A percentile compares a stretch with the other conserved stretches of the same genome.
phyloP scores from a whole-genome alignment of 768 basidiomycete genomes.

The Lactarius psammicola region DNA sequence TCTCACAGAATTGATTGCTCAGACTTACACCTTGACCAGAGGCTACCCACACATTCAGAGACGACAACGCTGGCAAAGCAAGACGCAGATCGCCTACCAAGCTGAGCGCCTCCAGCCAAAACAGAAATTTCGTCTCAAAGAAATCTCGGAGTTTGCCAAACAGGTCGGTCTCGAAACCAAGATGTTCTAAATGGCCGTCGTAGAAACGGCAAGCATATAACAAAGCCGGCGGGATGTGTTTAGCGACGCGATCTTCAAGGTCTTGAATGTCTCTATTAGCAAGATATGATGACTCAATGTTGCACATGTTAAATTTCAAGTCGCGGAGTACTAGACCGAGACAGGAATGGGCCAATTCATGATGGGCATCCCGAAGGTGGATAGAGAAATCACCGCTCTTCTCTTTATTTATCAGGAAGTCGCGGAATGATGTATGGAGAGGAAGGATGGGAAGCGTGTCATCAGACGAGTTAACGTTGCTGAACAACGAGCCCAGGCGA shows the following conservation, averaged over 20 bases:
- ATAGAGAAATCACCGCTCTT: neutral
- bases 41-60: too few species aligned
- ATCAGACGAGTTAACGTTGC: neutral
- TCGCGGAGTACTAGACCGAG: neutral
- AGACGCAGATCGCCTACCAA: neutral
- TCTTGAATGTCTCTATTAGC: neutral
- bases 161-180: neutral
- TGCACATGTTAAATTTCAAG: neutral
- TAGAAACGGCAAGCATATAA: neutral
- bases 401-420: constrained; percentile 3
- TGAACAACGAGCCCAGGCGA: too few species aligned
- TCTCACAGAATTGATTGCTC: neutral
- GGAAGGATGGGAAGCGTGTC: neutral
- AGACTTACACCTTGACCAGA: too few species aligned
- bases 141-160: neutral
- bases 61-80: too few species aligned
- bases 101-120: neutral
- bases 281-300: neutral
- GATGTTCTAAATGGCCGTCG: neutral
- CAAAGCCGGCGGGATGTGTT: neutral
- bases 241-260: neutral
- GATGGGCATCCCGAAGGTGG: neutral
- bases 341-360: neutral
- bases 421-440: neutral
- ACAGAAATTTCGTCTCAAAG: neutral